Conservation (phyloP, 163 green algal genomes). For the Chlorella variabilis region DNA sequence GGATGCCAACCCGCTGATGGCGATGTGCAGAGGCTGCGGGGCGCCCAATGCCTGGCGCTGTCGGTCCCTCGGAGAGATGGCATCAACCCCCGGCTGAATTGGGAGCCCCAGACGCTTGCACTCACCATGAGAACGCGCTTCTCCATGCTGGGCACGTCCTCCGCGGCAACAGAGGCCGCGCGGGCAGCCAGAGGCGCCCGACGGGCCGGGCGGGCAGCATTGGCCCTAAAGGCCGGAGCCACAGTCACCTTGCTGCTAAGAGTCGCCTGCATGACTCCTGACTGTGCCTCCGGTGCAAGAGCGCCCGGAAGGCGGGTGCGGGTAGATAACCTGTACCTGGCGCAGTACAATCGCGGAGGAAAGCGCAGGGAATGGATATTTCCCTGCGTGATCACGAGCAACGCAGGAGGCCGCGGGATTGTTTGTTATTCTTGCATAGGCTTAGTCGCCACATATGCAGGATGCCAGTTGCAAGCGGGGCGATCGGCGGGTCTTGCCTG, state of each 20-base stretch:
- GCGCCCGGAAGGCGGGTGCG: too few relatives aligned
- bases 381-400: too few relatives aligned
- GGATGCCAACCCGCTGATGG: not conserved
- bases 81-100: not conserved
- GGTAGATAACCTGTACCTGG: too few relatives aligned
- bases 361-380: too few relatives aligned
- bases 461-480: too few relatives aligned
- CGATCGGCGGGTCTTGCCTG: too few relatives aligned
- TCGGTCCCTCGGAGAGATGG: not conserved
- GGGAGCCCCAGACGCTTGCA: not conserved
- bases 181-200: slow-evolving; percentile 35
- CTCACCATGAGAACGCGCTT: slow-evolving; percentile 89
- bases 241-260: slow-evolving; percentile 17
- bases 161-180: slow-evolving; percentile 34
- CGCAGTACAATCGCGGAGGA: too few relatives aligned
- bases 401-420: too few relatives aligned
- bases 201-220: not conserved
- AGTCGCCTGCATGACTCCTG: not conserved
- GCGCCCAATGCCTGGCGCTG: not conserved
- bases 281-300: not conserved
- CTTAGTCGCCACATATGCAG: too few relatives aligned
- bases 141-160: slow-evolving; percentile 87
- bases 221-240: slow-evolving; percentile 4
- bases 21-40: not conserved
- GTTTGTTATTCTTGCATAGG: too few relatives aligned